Evolutionary conservation across 1,284 basidiomycete species (phyloP).

Genomic region (Cronartium ribicola): DNA sequence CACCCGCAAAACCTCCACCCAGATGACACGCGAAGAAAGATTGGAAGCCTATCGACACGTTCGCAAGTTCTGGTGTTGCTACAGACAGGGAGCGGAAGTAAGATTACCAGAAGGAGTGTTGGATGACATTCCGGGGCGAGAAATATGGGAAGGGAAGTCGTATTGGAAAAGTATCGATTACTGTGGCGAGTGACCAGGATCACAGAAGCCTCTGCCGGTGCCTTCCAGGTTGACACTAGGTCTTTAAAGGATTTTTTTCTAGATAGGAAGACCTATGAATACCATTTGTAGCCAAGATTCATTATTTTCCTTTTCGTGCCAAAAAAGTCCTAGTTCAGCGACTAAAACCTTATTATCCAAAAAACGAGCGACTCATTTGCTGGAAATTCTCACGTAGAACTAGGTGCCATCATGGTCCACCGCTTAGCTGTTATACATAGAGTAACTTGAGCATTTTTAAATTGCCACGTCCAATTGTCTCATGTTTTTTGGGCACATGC

Average conservation of each 20-base stretch:
- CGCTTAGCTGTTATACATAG: no score
- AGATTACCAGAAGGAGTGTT: slow-evolving; percentile 28
- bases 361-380: no score
- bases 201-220: background rate
- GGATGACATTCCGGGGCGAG: slow-evolving; percentile 23
- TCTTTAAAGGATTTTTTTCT: background rate
- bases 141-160: slow-evolving; percentile 38
- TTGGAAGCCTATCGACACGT: slow-evolving; percentile 33
- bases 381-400: no score
- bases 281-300: no score
- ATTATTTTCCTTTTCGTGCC: no score
- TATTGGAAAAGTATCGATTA: slow-evolving; percentile 32
- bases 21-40: slow-evolving; percentile 28
- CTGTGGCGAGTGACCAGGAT: slow-evolving; percentile 16
- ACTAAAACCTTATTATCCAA: no score
- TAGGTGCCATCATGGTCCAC: no score
- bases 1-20: slow-evolving; percentile 10
- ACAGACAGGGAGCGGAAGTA: slow-evolving; percentile 10
- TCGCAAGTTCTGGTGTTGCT: slow-evolving; percentile 43
- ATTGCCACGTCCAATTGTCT: no score
- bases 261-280: no score
- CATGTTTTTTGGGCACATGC: no score
- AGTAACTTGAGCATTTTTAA: no score
- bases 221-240: background rate
- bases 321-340: no score